Evolutionary conservation across 805 yeast species (phyloP).

Genomic region (Ascoidea tarda): DNA sequence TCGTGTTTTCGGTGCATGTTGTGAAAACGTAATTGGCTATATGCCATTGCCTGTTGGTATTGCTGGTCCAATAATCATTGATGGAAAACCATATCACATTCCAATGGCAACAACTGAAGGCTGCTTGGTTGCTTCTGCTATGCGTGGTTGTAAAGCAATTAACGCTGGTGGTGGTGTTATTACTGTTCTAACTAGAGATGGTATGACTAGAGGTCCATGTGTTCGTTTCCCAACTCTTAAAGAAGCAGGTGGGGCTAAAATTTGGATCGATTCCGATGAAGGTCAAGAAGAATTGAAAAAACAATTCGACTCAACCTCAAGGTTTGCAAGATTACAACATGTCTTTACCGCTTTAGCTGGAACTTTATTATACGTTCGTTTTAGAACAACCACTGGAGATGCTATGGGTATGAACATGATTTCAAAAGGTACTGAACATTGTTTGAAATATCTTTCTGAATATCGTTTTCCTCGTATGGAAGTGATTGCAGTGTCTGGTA

Average conservation of each 20-base stretch:
- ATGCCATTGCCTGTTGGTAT: conserved; percentile 96
- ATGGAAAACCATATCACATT: conserved; percentile 75
- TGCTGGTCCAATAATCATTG: conserved; percentile 92
- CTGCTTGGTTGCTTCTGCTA: conserved; percentile 93
- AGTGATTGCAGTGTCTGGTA: conserved; percentile 87
- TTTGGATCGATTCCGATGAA: conserved; percentile 92
- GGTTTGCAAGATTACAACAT: conserved; percentile 91
- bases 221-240: conserved; percentile 71
- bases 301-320: conserved; percentile 91
- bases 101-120: conserved; percentile 99
- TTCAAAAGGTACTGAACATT: conserved; percentile 90
- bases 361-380: conserved; percentile 72
- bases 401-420: conserved; percentile 99
- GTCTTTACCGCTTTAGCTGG: conserved; percentile 94
- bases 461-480: conserved; percentile 94
- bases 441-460: conserved; percentile 72
- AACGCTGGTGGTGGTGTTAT: conserved; percentile 94
- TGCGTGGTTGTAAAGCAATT: conserved; percentile 98
- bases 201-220: conserved; percentile 99
- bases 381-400: conserved; percentile 98
- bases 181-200: conserved; percentile 87
- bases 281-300: conserved; percentile 73
- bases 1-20: conserved; percentile 96
- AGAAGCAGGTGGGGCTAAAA: conserved; percentile 89
- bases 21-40: conserved; percentile 95